Evolutionary conservation across 805 yeast genomes (phyloP).

Genomic region (Cyberlindnera mississippiensis): DNA sequence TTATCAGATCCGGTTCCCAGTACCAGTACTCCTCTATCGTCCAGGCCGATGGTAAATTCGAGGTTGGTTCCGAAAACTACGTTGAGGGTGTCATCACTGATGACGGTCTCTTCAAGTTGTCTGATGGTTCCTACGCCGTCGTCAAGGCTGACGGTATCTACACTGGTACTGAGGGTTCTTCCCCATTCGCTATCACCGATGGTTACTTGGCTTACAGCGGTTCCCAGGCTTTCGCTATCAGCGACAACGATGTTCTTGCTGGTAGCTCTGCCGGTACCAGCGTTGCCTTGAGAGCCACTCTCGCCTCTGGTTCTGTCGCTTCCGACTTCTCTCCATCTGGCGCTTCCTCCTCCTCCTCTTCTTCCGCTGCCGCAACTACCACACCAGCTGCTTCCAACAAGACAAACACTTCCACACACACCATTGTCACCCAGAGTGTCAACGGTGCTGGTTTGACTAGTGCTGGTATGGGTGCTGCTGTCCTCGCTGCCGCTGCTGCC

Average conservation of each 20-base stretch:
- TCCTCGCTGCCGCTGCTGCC: conserved; percentile 32
- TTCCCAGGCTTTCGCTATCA: conserved; percentile 34
- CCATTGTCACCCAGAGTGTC: conserved; percentile 15
- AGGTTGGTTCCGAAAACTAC: conserved; percentile 15
- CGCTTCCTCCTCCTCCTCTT: conserved; percentile 16
- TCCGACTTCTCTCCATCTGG: conserved; percentile 25
- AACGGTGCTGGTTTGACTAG: conserved; percentile 27
- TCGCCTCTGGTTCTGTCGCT: conserved; percentile 24
- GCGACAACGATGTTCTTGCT: conserved; percentile 14
- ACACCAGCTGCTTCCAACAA: conserved; percentile 1
- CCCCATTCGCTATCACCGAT: conserved; percentile 37
- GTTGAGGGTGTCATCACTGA: conserved; percentile 28
- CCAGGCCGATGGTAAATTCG: conserved; percentile 17
- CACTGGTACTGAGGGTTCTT: conserved; percentile 30
- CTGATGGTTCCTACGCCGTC: conserved; percentile 30
- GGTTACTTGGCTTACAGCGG: conserved; percentile 36
- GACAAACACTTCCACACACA: conserved; percentile 7
- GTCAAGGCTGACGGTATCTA: conserved; percentile 26
- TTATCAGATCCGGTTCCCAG: conserved; percentile 34
- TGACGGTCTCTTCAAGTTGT: conserved; percentile 29
- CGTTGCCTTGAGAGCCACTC: conserved; percentile 22
- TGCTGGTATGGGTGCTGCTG: conserved; percentile 25
- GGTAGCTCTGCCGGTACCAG: conserved; percentile 13
- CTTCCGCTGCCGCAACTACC: conserved; percentile 10
- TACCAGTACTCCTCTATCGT: conserved; percentile 31